Evolutionary conservation across 306 rosid genomes (phyloP).

Genomic region (Ochetophila trinervis): DNA sequence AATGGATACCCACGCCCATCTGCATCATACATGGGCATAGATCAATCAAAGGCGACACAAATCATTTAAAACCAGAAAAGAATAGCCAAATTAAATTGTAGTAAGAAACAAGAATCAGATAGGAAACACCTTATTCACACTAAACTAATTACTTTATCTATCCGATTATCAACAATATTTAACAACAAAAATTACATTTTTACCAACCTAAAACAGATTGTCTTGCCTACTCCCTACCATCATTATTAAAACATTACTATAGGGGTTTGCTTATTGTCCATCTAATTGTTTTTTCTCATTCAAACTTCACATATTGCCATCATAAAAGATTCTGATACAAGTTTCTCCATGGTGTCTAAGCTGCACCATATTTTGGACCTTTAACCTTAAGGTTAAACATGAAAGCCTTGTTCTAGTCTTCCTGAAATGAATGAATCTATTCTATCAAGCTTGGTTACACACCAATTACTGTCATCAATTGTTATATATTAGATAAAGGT

Average conservation of each 20-base stretch:
- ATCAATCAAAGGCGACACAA: conserved; percentile 1
- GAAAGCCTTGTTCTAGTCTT: neutral
- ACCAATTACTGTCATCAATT: neutral
- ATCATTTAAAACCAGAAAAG: neutral
- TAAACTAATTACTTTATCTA: neutral
- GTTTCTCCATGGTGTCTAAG: no score
- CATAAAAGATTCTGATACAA: no score
- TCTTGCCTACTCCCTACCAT: no score
- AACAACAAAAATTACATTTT: no score
- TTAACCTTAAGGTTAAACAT: neutral
- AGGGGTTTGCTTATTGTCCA: no score
- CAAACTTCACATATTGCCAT: no score
- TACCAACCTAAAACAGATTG: no score
- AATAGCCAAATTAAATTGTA: conserved; percentile 15
- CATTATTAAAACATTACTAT: no score
- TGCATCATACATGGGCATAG: conserved; percentile 30
- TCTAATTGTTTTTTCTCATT: no score
- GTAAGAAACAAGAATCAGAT: conserved; percentile 14
- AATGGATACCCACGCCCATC: conserved; percentile 81
- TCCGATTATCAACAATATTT: no score
- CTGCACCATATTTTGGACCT: neutral
- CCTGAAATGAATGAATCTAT: neutral
- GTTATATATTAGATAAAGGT: neutral
- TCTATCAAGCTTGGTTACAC: neutral
- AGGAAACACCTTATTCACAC: neutral